These are phyloP conservation scores for Fraxinus nigra DNA, from an alignment of 305 asterid species.

Conservation along the genomic window DNA sequence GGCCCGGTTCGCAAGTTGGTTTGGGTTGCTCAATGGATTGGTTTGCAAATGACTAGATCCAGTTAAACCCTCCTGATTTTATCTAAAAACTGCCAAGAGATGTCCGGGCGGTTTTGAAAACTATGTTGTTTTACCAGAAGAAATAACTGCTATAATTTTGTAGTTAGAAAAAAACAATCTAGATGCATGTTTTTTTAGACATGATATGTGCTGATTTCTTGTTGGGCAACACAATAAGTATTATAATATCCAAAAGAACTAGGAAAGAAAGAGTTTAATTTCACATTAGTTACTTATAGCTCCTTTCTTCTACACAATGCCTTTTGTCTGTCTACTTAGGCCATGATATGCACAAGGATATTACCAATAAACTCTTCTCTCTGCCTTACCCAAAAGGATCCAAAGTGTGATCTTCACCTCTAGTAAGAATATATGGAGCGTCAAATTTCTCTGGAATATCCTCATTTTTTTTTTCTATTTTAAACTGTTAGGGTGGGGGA, in stretches of 20 bases:
- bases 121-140: background rate
- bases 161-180: background rate
- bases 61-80: background rate
- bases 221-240: background rate
- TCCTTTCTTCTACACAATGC: background rate
- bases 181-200: background rate
- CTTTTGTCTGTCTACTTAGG: background rate
- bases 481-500: background rate
- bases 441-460: background rate
- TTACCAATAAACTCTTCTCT: background rate
- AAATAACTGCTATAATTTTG: background rate
- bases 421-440: background rate
- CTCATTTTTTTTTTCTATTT: background rate
- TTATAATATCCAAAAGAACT: background rate
- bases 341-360: background rate
- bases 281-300: background rate
- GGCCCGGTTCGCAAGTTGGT: background rate
- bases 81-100: background rate
- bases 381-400: background rate
- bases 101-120: background rate
- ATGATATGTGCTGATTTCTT: background rate
- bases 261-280: background rate
- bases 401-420: background rate
- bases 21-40: background rate
- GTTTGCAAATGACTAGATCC: background rate